Conservation (phyloP, 2,329 filamentous ascomycete species). For the Stagonosporopsis tanaceti region DNA sequence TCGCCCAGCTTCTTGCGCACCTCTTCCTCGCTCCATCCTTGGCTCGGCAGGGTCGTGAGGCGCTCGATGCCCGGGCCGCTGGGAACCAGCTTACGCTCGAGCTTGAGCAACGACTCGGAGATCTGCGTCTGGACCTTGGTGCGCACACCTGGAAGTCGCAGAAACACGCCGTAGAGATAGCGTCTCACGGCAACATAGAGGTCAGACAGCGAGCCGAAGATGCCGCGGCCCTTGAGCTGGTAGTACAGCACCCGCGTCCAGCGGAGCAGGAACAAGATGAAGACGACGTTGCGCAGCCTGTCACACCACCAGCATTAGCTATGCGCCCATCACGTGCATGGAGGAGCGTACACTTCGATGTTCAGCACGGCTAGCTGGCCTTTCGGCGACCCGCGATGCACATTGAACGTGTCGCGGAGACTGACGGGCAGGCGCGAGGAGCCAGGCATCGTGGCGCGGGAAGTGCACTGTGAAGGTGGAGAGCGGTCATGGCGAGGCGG, state of each 20-base stretch:
- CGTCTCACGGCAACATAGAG: slow-evolving; percentile 76
- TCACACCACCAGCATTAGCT: slow-evolving; percentile 1
- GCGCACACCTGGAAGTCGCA: slow-evolving; percentile 85
- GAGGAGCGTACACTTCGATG: slow-evolving; percentile 71
- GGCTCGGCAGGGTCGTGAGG: slow-evolving; percentile 79
- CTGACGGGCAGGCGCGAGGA: slow-evolving; percentile 75
- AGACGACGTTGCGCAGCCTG: slow-evolving; percentile 85
- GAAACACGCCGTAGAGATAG: slow-evolving; percentile 82
- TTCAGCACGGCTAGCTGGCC: slow-evolving; percentile 67
- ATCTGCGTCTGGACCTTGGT: slow-evolving; percentile 86
- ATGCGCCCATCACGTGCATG: not conserved
- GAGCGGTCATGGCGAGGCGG: slow-evolving; percentile 13
- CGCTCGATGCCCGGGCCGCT: slow-evolving; percentile 73
- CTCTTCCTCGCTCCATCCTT: slow-evolving; percentile 82
- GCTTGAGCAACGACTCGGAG: slow-evolving; percentile 76
- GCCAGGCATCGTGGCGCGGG: slow-evolving; percentile 54
- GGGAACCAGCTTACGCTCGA: slow-evolving; percentile 85
- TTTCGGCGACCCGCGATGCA: slow-evolving; percentile 65
- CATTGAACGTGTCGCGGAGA: slow-evolving; percentile 71
- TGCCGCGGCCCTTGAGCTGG: slow-evolving; percentile 86
- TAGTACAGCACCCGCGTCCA: slow-evolving; percentile 81
- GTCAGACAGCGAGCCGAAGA: slow-evolving; percentile 79
- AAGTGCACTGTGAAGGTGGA: not conserved
- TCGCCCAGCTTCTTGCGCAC: slow-evolving; percentile 81
- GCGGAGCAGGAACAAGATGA: slow-evolving; percentile 85